Base-by-base conservation (phyloP, 345 rosid genomes). In the Triadica sebifera region DNA sequence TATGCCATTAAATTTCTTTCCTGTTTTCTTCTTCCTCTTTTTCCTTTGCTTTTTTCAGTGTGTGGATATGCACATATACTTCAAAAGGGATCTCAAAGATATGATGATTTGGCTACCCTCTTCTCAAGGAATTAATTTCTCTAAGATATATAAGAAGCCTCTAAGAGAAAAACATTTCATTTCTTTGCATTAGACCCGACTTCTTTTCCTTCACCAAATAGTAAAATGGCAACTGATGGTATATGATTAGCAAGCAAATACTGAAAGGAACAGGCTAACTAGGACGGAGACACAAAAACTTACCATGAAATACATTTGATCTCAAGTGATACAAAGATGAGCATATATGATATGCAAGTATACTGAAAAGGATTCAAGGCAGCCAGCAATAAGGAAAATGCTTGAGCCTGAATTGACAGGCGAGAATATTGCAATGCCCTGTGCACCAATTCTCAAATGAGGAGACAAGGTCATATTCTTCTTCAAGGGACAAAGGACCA, bases 1-100 rank as follows among this genome's bases (percentile, higher is more conserved):
- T 22, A 65, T 50, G 16, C 19, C 66, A 67, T 67, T 55, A 53
- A 67, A 68, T 24, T 52, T 72, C 71, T 46, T 50, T 78, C 63
- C 51, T 19, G 29, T 47, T 62, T 70, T 43, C 67, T 29, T 8
- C 67, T 39, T 46, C 56, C 46, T 52, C 0, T 65, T 45, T 4
- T 13, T 43, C 1, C 24, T 43, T 45, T 45, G 8, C 9, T 4
- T 4, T 65, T 65, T 63, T 8, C 12, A 24, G 68, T 9, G 38
- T 24, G 62, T 11, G 13, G 4, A 24, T 65, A 16, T 19, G 17
- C 16, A 65, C 9, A 57, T 57, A 29, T 20, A 57, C 61, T 65
- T 39, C 0, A 10, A 3, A 45, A 47, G 52, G 52, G 15, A 6
- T 20, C 34, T n/a, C 34, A 65, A 61, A 65, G 17, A 65, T 49